Evolutionary conservation across 345 rosid genomes (phyloP), one percentile per base, ranked within the genome.

Genomic region (Ceriops tagal): DNA sequence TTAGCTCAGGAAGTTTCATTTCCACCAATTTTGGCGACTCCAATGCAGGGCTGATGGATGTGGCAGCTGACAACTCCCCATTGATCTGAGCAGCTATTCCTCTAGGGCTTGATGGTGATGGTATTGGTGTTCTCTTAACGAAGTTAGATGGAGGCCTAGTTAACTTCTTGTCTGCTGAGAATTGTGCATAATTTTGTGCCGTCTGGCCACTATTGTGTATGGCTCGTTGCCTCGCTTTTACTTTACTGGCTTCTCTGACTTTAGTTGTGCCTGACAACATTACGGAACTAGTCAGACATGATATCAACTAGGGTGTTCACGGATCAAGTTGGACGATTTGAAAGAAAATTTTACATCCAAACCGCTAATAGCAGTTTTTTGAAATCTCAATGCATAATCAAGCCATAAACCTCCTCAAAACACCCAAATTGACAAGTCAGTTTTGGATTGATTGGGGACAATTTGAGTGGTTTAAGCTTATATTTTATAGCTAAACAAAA

Each of bases 1-100:
- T 88, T 58, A 92, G 83, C 77, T 88, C 82, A 13, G 82, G 59
- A 68, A 86, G 88, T 72, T 85, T 90, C 92, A 92, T 75, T 59
- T 74, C 80, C 70, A 82, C 86, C 4, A 84, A 43, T 74, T 75
- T 49, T 61, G 70, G 78, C 47, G 53, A 53, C 49, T 63, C 34
- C 61, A 49, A 55, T 24, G 64, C 72, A 64, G 57, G 71, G 19
- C 39, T 58, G 20, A 55, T 1, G 7, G 64, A 64, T 1, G 8
- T 47, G 22, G 51, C 58, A 5, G 62, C 19, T 46, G 66, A 53
- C 24, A 46, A 10, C 53, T 65, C 81, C n/a, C 18, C 61, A 24
- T 66, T 73, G 65, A 60, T 28, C 71, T 20, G 64, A 11, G 9
- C 52, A 62, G 26, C 63, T 71, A 66, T 74, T 37, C 67, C 82